Percentiles rank a stretch among this genome's conserved stretches.
phyloP scores from a whole-genome alignment of 148 eudicot species.

The Cornus florida region DNA sequence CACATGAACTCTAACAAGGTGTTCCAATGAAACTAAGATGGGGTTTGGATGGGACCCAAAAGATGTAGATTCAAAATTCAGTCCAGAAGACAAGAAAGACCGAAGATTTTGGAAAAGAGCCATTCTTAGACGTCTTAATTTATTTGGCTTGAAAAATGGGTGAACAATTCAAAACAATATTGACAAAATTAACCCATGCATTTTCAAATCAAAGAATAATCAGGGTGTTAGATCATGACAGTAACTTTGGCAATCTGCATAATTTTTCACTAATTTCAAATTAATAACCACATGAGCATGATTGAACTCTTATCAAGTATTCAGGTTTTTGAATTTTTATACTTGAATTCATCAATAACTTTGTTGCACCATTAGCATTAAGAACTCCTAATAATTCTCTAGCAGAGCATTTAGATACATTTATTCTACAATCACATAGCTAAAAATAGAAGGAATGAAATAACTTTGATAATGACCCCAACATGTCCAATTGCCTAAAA shows the following conservation, averaged over 20 bases:
- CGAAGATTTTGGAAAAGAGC: not conserved
- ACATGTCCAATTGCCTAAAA: no score
- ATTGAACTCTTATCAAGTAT: not conserved
- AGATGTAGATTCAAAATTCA: not conserved
- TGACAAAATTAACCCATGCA: not conserved
- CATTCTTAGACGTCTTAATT: not conserved
- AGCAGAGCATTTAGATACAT: no score
- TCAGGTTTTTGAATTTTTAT: not conserved
- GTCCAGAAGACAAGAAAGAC: not conserved
- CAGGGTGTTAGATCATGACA: not conserved
- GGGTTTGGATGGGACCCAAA: not conserved
- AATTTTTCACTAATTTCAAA: no score
- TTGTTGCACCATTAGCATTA: no score
- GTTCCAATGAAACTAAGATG: not conserved
- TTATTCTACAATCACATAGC: no score
- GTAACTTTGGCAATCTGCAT: not conserved
- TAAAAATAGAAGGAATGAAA: no score
- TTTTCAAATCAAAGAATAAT: not conserved
- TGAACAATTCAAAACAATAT: not conserved
- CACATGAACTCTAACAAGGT: not conserved
- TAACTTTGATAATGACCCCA: no score
- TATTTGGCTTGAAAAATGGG: not conserved
- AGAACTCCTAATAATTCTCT: no score
- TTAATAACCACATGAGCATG: not conserved
- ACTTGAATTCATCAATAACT: no score